phyloP scores from a whole-genome alignment of 768 basidiomycete genomes.

The Bullera alba region DNA sequence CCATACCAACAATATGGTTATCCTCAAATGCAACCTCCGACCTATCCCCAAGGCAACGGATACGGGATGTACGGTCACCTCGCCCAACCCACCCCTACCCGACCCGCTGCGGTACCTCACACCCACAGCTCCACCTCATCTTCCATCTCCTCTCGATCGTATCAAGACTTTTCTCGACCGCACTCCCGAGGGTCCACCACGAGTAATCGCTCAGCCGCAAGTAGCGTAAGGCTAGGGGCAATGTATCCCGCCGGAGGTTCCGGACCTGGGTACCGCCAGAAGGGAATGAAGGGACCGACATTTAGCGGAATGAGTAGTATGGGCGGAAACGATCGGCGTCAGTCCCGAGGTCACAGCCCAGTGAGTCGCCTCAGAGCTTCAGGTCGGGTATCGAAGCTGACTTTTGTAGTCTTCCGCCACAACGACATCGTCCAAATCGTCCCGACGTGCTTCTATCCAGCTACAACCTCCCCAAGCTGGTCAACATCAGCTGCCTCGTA shows the following conservation, averaged over 20 bases:
- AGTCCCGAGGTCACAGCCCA: constrained; percentile 33
- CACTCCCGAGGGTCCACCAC: constrained; percentile 39
- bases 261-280: constrained; percentile 23
- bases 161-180: constrained; percentile 33
- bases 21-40: neutral
- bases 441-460: constrained; percentile 24
- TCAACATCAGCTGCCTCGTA: constrained; percentile 33
- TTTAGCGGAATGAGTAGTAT: constrained; percentile 27
- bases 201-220: constrained; percentile 30
- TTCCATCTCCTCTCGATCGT: constrained; percentile 34
- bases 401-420: constrained; percentile 21
- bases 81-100: constrained; percentile 24
- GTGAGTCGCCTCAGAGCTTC: constrained; percentile 14
- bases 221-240: constrained; percentile 32
- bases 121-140: constrained; percentile 33
- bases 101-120: constrained; percentile 17
- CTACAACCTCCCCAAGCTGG: constrained; percentile 15
- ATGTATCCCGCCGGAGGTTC: constrained; percentile 25
- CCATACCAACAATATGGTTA: constrained; percentile 4
- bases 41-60: constrained; percentile 1
- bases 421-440: constrained; percentile 33
- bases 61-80: constrained; percentile 12
- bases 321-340: constrained; percentile 12
- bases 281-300: constrained; percentile 22
- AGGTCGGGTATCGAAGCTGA: neutral